These are phyloP conservation scores for Fraxinus sp. DNA, from an alignment of 305 asterid species.

Conservation along the genomic window DNA sequence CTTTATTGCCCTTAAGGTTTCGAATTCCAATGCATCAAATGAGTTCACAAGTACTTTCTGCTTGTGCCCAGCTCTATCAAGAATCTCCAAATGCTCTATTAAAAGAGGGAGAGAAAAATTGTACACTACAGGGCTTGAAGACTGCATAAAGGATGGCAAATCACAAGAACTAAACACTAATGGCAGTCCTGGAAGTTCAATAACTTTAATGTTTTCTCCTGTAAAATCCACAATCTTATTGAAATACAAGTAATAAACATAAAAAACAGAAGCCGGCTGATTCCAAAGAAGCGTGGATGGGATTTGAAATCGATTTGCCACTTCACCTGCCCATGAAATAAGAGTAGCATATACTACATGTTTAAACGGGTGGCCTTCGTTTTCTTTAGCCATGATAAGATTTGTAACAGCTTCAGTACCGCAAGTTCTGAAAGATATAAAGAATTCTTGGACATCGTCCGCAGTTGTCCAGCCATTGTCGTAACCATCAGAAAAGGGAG, in stretches of 20 bases:
- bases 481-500: conserved; percentile 39
- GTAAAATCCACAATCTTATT: conserved; percentile 25
- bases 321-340: conserved; percentile 47
- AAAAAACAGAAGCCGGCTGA: conserved; percentile 48
- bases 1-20: conserved; percentile 25
- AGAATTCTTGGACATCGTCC: conserved; percentile 1
- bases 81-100: conserved; percentile 24
- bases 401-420: conserved; percentile 21
- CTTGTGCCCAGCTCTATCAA: background rate
- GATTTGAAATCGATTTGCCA: conserved; percentile 27
- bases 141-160: conserved; percentile 39
- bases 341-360: conserved; percentile 38
- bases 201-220: background rate
- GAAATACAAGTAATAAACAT: conserved; percentile 36
- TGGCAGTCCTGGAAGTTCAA: conserved; percentile 46
- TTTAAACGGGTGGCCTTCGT: conserved; percentile 28
- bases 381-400: conserved; percentile 9
- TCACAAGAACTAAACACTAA: conserved; percentile 24
- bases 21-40: conserved; percentile 36
- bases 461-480: conserved; percentile 32
- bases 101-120: conserved; percentile 23
- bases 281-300: conserved; percentile 54
- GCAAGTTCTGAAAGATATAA: conserved; percentile 14
- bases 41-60: conserved; percentile 41
- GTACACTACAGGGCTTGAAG: conserved; percentile 27